Percentiles rank a stretch among this genome's conserved stretches.
Evolutionary conservation across 1,284 basidiomycete genomes (phyloP).

Genomic region (Phlebopus sp.): DNA sequence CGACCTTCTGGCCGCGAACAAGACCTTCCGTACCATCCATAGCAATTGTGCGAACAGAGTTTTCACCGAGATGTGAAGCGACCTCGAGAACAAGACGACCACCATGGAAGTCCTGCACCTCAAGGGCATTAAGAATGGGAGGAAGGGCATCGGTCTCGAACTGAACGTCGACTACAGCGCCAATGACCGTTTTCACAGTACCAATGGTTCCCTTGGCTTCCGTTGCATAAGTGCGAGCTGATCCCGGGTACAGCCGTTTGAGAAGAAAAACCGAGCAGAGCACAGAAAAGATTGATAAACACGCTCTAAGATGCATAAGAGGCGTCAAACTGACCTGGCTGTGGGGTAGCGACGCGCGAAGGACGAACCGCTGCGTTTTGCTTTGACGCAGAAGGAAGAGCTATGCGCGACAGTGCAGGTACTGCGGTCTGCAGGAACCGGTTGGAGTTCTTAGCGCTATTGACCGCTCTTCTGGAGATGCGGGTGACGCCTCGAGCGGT

Average conservation of each 20-base stretch:
- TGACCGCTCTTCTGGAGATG: constrained; percentile 77
- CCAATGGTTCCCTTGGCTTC: constrained; percentile 74
- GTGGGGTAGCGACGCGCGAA: constrained; percentile 32
- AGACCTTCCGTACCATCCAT: constrained; percentile 99
- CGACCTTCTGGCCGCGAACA: constrained; percentile 95
- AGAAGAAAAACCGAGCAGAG: constrained; percentile 18
- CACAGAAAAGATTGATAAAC: constrained; percentile 18
- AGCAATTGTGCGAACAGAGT: constrained; percentile 96
- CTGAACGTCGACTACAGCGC: constrained; percentile 99
- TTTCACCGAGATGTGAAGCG: constrained; percentile 97
- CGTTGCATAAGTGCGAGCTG: constrained; percentile 88
- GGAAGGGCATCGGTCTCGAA: constrained; percentile 90
- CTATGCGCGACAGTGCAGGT: constrained; percentile 43
- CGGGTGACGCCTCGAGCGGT: constrained; percentile 79
- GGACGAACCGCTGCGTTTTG: constrained; percentile 35
- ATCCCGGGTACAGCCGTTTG: constrained; percentile 17
- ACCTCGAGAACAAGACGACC: constrained; percentile 96
- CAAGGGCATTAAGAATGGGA: constrained; percentile 96
- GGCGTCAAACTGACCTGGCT: constrained; percentile 34
- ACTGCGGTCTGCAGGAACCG: constrained; percentile 76
- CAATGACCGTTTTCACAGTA: constrained; percentile 91
- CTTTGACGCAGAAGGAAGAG: constrained; percentile 39
- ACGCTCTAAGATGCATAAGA: constrained; percentile 35
- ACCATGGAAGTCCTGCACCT: constrained; percentile 90
- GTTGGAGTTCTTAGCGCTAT: constrained; percentile 67